Evolutionary conservation across 805 yeast species (phyloP).

Genomic region (Diddensiella transvaalensis): DNA sequence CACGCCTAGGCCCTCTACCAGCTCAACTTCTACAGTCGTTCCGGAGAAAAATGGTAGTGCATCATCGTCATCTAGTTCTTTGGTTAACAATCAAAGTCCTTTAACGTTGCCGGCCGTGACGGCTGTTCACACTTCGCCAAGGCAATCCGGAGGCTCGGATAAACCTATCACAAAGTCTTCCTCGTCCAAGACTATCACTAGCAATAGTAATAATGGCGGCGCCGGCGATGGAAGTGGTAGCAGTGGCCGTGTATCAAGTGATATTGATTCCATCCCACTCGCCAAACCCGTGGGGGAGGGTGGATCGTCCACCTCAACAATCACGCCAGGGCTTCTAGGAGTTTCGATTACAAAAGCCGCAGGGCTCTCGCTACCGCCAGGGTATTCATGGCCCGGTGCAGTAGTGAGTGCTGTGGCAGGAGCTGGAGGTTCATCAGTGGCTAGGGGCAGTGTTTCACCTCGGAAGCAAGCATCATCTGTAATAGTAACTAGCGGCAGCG

Average conservation of each 20-base stretch:
- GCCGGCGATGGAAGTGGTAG: not conserved
- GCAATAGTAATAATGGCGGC: slow-evolving; percentile 2
- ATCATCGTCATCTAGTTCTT: not conserved
- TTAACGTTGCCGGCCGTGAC: slow-evolving; percentile 16
- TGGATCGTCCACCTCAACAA: slow-evolving; percentile 14
- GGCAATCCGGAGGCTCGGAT: slow-evolving; percentile 5
- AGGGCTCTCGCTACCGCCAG: slow-evolving; percentile 14
- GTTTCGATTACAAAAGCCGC: slow-evolving; percentile 16
- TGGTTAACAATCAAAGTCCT: slow-evolving; percentile 4
- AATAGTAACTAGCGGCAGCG: slow-evolving; percentile 31
- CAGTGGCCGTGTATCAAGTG: not conserved
- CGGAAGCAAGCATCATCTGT: slow-evolving; percentile 8
- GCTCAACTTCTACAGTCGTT: slow-evolving; percentile 18
- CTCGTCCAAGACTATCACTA: slow-evolving; percentile 8
- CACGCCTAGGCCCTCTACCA: slow-evolving; percentile 25
- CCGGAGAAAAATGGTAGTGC: not conserved
- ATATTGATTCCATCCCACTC: not conserved
- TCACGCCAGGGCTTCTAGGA: slow-evolving; percentile 19
- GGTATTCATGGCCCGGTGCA: slow-evolving; percentile 5
- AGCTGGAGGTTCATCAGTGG: slow-evolving; percentile 3
- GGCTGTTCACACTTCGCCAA: slow-evolving; percentile 17
- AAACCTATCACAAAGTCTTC: not conserved
- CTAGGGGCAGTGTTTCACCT: slow-evolving; percentile 8
- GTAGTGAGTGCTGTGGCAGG: slow-evolving; percentile 2
- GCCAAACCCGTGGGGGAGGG: not conserved